Evolutionary conservation across 768 basidiomycete species (phyloP).

Genomic region (button mushroom (Agaricus bisporus)): DNA sequence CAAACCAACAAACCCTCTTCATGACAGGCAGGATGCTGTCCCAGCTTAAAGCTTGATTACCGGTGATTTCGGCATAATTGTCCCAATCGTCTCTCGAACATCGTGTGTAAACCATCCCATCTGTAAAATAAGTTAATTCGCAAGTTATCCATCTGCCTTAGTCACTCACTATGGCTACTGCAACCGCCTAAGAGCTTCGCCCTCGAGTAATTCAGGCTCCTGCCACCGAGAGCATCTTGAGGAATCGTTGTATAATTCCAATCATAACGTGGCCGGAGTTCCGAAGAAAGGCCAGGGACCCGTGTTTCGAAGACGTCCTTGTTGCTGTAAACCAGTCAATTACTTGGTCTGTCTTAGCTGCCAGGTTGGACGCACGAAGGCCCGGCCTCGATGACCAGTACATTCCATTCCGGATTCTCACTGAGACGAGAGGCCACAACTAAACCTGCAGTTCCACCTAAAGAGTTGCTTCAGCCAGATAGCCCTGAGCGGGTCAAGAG

Average conservation of each 20-base stretch:
- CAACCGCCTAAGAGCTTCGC: constrained; percentile 11
- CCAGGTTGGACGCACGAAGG: neutral
- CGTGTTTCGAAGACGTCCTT: neutral
- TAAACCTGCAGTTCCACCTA: constrained; percentile 12
- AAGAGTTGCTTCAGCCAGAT: neutral
- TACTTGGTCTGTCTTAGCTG: neutral
- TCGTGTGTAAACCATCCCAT: constrained; percentile 25
- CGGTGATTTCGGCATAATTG: constrained; percentile 22
- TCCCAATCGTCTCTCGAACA: constrained; percentile 28
- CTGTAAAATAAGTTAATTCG: too few relatives aligned
- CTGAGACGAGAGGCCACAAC: constrained; percentile 7
- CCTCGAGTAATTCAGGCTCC: constrained; percentile 5
- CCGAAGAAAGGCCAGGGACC: neutral
- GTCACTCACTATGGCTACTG: constrained; percentile 12
- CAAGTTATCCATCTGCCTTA: neutral
- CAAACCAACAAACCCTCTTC: constrained; percentile 12
- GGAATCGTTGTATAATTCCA: constrained; percentile 15
- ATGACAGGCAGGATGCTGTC: constrained; percentile 22
- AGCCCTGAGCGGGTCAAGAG: neutral
- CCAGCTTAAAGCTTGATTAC: constrained; percentile 28
- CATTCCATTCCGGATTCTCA: constrained; percentile 7
- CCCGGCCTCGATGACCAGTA: constrained; percentile 13
- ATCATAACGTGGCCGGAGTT: constrained; percentile 3
- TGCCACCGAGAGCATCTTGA: constrained; percentile 6
- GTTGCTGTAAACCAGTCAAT: neutral